These are phyloP conservation scores for Cystofilobasidium ferigula DNA, from an alignment of 768 basidiomycete genomes.

Conservation along the genomic window DNA sequence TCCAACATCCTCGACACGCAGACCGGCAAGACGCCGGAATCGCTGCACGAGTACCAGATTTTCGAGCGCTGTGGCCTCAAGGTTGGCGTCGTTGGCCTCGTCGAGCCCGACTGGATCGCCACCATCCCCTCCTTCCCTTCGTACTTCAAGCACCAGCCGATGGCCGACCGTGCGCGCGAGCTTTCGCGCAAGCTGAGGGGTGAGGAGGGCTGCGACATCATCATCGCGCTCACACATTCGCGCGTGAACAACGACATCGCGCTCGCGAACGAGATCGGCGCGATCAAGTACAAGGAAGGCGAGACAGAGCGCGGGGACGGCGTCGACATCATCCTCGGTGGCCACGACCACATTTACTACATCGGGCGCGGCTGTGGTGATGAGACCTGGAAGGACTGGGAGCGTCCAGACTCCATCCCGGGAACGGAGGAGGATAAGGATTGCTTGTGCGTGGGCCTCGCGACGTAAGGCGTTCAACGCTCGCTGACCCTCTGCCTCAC, in stretches of 20 bases:
- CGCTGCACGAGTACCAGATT: constrained; percentile 52
- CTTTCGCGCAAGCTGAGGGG: constrained; percentile 65
- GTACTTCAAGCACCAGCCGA: constrained; percentile 62
- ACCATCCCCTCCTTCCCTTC: constrained; percentile 79
- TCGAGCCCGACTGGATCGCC: constrained; percentile 80
- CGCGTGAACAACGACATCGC: constrained; percentile 46
- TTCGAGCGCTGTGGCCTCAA: constrained; percentile 59
- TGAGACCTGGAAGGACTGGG: constrained; percentile 13
- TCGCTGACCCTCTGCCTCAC: neutral
- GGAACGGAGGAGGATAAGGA: constrained; percentile 20
- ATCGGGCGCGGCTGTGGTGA: constrained; percentile 8
- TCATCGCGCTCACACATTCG: constrained; percentile 76
- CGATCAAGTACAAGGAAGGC: constrained; percentile 23
- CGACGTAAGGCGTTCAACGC: neutral
- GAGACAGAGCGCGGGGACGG: constrained; percentile 4
- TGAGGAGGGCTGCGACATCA: constrained; percentile 60
- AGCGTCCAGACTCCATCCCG: constrained; percentile 6
- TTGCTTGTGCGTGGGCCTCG: neutral
- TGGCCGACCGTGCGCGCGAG: constrained; percentile 59
- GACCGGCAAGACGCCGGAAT: constrained; percentile 54
- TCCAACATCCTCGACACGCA: constrained; percentile 70
- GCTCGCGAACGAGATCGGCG: constrained; percentile 36
- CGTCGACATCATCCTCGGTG: constrained; percentile 15
- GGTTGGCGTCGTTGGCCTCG: constrained; percentile 73
- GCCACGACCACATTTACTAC: constrained; percentile 20